phyloP scores from a whole-genome alignment of 2,329 filamentous ascomycete species.

The Herpotrichia juniperi region DNA sequence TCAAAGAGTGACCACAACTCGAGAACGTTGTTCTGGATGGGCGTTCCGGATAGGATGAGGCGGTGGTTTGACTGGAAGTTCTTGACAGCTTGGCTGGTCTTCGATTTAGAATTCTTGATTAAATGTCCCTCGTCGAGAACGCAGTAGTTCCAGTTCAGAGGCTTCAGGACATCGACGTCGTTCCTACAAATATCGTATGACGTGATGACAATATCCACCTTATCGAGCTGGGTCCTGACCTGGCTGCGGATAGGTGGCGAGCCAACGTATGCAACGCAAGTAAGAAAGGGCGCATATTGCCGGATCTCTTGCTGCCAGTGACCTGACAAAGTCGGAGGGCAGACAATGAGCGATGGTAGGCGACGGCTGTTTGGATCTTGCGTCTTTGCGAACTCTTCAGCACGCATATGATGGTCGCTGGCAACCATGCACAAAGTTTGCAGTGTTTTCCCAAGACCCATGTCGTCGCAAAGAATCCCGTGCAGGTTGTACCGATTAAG shows the following conservation, averaged over 20 bases:
- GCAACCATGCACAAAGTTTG: conserved; percentile 98
- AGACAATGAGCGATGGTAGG: conserved; percentile 91
- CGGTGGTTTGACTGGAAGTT: conserved; percentile 88
- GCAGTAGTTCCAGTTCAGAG: conserved; percentile 95
- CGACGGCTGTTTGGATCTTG: conserved; percentile 76
- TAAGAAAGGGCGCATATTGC: conserved; percentile 92
- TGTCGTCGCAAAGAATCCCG: conserved; percentile 97
- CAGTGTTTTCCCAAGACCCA: conserved; percentile 97
- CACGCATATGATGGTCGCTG: conserved; percentile 92
- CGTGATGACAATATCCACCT: conserved; percentile 92
- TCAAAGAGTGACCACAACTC: conserved; percentile 98
- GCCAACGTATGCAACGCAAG: conserved; percentile 88
- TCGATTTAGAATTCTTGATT: conserved; percentile 98
- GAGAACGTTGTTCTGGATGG: conserved; percentile 96
- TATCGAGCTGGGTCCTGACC: conserved; percentile 70
- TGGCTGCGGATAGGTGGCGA: conserved; percentile 79
- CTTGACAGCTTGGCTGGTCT: conserved; percentile 94
- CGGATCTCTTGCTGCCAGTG: conserved; percentile 99
- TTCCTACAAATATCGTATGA: conserved; percentile 98
- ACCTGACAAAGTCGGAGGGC: conserved; percentile 92
- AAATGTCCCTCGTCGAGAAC: conserved; percentile 96
- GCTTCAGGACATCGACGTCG: conserved; percentile 81
- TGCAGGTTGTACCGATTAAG: conserved; percentile 98
- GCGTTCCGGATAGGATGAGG: conserved; percentile 93
- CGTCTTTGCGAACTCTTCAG: conserved; percentile 87